phyloP scores from a whole-genome alignment of 495 filamentous ascomycete species.

The Polyplosphaeria fusca region DNA sequence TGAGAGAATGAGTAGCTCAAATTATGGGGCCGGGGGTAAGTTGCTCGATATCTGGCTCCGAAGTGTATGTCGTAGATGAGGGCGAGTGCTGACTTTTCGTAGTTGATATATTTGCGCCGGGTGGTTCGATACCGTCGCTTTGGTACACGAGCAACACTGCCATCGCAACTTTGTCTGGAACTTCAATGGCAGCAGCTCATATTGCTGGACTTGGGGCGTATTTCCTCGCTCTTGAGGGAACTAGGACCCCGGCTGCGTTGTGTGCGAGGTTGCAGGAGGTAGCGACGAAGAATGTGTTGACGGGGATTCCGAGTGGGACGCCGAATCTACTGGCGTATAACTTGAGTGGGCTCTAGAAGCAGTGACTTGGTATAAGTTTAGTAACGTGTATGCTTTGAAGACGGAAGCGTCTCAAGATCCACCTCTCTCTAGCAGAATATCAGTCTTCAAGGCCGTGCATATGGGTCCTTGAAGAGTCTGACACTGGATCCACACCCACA shows the following conservation, averaged over 20 bases:
- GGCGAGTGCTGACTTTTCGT: background rate
- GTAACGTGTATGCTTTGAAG: too few species aligned
- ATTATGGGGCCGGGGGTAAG: conserved; percentile 33
- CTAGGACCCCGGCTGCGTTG: conserved; percentile 4
- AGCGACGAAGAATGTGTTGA: conserved; percentile 14
- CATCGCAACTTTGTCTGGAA: conserved; percentile 53
- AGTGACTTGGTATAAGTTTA: too few species aligned
- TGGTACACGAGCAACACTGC: conserved; percentile 11
- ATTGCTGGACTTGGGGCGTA: conserved; percentile 51
- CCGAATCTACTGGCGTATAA: conserved; percentile 24
- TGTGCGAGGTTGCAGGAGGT: conserved; percentile 13
- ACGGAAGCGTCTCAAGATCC: too few species aligned
- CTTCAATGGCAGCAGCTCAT: conserved; percentile 60
- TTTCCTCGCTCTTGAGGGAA: conserved; percentile 18
- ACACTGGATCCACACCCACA: too few species aligned
- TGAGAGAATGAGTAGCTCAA: conserved; percentile 35
- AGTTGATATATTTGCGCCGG: conserved; percentile 21
- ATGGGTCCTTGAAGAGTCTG: too few species aligned
- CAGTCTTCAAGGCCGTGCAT: too few species aligned
- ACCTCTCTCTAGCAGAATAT: too few species aligned
- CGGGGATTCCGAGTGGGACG: conserved; percentile 17
- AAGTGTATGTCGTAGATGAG: background rate
- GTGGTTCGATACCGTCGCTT: background rate
- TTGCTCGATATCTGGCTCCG: background rate
- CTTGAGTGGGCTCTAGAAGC: conserved; percentile 15